Base-by-base conservation (phyloP, 2,329 filamentous ascomycete species). In the Magnaporthiopsis rhizophila region DNA sequence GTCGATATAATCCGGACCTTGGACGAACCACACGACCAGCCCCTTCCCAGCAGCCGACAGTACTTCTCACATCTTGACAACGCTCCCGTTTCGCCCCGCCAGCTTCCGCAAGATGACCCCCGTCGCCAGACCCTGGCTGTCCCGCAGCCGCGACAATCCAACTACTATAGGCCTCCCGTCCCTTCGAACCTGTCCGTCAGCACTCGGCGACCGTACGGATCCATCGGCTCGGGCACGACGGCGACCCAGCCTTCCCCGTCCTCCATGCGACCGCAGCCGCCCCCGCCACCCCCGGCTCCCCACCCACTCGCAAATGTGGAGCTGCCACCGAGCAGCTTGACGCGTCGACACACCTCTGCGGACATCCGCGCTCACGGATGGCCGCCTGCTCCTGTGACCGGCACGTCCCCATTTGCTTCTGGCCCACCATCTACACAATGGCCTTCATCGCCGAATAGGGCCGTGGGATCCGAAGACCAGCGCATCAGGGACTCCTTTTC, bases 361-460 rank as follows among this genome's bases (percentile, higher is more conserved):
- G 95, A 99, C 74, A 98, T 99, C 69, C 89, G 95, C 63, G 89
- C 93, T 70, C 89, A 92, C 73, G 91, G 89, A 53, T 94, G 90
- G 87, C 88, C 87, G 67, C 81, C 81, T 9, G 81, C 77, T 61
- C 78, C 80, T 18, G 38, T 30, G 38, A 3, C 15, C 18, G 38
- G 38, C 38, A 58, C 81, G 85, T 32, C 89, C 89, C 6, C 90
- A 88, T 13, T 90, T 87, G 81, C 84, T 9, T 87, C 88, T 3
- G 86, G 86, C 13, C 76, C 79, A 2, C 75, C 80, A 11, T 78
- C 81, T 0, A 74, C 77, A 3, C 79, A 79, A 18, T 86, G 83
- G 80, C 83, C 84, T 0, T 77, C 83, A 3, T 86, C 84, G 11
- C 84, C 84, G 0, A 84, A 72, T 67, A 79, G 83, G 11, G 72